Percentiles rank a stretch among this genome's conserved stretches.
Conservation (phyloP, 2,329 filamentous ascomycete species). For the Moelleriella libera region DNA sequence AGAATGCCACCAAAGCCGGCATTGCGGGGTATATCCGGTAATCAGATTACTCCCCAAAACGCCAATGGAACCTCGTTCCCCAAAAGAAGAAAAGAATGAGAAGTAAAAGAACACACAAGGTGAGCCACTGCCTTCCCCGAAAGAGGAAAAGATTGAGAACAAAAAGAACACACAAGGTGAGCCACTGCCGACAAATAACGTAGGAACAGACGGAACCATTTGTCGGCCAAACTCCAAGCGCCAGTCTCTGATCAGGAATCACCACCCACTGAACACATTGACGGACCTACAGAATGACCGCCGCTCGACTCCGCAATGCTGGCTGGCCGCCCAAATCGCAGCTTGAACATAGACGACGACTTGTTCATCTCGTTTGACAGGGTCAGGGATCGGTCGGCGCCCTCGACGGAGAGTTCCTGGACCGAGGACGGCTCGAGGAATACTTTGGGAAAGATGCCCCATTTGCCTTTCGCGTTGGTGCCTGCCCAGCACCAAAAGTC, state of each 20-base stretch:
- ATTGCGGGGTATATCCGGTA: too few relatives aligned
- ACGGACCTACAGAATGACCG: constrained; percentile 11
- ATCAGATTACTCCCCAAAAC: too few relatives aligned
- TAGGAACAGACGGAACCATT: too few relatives aligned
- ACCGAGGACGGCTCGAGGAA: constrained; percentile 32
- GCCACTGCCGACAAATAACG: too few relatives aligned
- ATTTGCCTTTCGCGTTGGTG: constrained; percentile 35
- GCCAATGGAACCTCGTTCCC: too few relatives aligned
- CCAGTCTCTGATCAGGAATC: neutral
- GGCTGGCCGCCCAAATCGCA: constrained; percentile 15
- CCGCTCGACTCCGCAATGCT: constrained; percentile 19
- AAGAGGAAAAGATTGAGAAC: neutral
- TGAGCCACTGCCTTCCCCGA: neutral
- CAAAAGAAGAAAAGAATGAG: neutral
- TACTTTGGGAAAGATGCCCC: constrained; percentile 36
- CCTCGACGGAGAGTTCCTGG: constrained; percentile 17
- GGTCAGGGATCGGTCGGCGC: constrained; percentile 14
- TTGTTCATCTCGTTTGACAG: constrained; percentile 20
- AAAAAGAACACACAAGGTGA: neutral
- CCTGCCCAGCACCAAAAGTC: constrained; percentile 45
- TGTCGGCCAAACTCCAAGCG: too few relatives aligned
- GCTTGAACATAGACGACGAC: constrained; percentile 17
- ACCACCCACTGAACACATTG: constrained; percentile 1
- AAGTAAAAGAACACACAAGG: neutral
- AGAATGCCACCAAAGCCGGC: neutral